A percentile compares a stretch with the other conserved stretches of the same genome.
Conservation (phyloP, 257 asterid genomes). For the Lantana camara region DNA sequence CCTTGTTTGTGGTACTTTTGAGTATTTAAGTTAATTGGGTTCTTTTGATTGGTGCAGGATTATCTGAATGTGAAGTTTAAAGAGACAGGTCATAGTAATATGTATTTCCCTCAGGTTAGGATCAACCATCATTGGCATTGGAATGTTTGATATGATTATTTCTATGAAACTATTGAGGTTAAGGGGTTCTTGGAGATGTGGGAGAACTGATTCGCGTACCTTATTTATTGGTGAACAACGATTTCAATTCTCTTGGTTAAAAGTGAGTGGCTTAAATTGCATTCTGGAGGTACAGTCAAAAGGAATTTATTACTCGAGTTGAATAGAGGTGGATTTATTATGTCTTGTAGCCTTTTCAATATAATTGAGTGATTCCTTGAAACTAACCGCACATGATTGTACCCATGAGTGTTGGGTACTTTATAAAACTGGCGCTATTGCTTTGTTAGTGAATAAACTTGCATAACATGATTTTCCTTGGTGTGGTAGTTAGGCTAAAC, state of each 20-base stretch:
- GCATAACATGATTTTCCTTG: slow-evolving; percentile 18
- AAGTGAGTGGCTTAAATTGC: neutral
- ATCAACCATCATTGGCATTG: slow-evolving; percentile 8
- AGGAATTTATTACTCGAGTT: neutral
- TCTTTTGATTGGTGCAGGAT: slow-evolving; percentile 62
- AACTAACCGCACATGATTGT: neutral
- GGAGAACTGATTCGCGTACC: slow-evolving; percentile 12
- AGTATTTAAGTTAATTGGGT: slow-evolving; percentile 3
- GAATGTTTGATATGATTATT: neutral
- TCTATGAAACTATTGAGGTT: neutral
- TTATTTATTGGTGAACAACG: slow-evolving; percentile 19
- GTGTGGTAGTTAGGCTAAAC: slow-evolving; percentile 18
- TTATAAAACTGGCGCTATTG: neutral
- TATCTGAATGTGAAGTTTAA: slow-evolving; percentile 92
- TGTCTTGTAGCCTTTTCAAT: slow-evolving; percentile 7
- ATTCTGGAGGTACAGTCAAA: slow-evolving; percentile 1
- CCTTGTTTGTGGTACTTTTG: neutral
- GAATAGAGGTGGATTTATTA: slow-evolving; percentile 5
- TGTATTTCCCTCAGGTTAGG: slow-evolving; percentile 97
- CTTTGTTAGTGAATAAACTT: slow-evolving; percentile 15
- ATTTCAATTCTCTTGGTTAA: slow-evolving; percentile 2
- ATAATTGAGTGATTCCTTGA: slow-evolving; percentile 1
- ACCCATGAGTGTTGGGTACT: neutral
- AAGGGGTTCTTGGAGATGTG: slow-evolving; percentile 11
- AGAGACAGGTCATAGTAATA: slow-evolving; percentile 98